Percentiles rank a stretch among this genome's conserved stretches.
phyloP scores from a whole-genome alignment of 148 eudicot species.

The Salicornia ramosissima region DNA sequence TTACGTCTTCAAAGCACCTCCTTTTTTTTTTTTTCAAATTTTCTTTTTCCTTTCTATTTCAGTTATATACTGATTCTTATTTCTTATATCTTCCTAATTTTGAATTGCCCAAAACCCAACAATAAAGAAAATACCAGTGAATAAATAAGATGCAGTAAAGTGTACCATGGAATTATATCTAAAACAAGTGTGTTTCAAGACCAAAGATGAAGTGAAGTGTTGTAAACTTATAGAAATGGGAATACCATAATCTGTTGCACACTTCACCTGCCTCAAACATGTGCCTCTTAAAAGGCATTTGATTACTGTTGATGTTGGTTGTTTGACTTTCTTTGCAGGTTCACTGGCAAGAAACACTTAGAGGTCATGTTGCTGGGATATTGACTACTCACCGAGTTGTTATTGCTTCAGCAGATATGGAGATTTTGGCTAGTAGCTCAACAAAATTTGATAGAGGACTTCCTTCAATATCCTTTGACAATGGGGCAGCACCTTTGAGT shows the following conservation, averaged over 20 bases:
- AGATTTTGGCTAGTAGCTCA: slow-evolving; percentile 73
- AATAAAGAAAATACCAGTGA: neutral
- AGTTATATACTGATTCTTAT: neutral
- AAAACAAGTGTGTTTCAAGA: neutral
- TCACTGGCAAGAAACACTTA: slow-evolving; percentile 96
- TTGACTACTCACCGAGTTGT: slow-evolving; percentile 84
- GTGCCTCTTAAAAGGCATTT: neutral
- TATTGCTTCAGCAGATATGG: slow-evolving; percentile 84
- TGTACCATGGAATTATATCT: neutral
- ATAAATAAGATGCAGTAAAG: too few species aligned
- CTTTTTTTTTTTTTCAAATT: neutral
- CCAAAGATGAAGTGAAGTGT: neutral
- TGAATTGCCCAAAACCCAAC: neutral
- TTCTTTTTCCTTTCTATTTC: neutral
- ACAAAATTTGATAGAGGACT: slow-evolving; percentile 89
- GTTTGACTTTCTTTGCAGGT: slow-evolving; percentile 45
- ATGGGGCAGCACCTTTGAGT: slow-evolving; percentile 11
- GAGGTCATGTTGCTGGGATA: slow-evolving; percentile 93
- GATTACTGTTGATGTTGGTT: slow-evolving; percentile 5
- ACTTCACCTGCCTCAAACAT: neutral
- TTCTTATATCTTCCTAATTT: neutral
- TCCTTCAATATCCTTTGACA: slow-evolving; percentile 88
- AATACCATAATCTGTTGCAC: neutral
- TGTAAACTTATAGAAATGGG: neutral
- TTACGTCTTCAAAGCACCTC: neutral